These are phyloP conservation scores for Schizopora paradoxa DNA, from an alignment of 1,284 basidiomycete genomes.

Conservation along the genomic window DNA sequence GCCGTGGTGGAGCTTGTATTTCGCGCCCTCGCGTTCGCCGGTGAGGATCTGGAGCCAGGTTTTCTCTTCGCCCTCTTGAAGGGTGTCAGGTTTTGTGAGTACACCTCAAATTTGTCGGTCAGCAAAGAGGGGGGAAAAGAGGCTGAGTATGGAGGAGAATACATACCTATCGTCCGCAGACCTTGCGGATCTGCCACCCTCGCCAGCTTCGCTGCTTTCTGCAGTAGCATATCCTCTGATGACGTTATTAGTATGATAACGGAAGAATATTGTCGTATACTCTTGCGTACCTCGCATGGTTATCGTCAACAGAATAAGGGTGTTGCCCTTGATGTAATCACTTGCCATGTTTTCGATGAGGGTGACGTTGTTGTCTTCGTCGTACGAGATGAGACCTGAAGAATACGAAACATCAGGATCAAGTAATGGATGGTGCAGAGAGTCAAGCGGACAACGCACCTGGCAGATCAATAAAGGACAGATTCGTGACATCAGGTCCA, in stretches of 20 bases:
- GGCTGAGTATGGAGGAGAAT: no score
- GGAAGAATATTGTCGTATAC: background rate
- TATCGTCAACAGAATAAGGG: conserved; percentile 34
- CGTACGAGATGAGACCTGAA: conserved; percentile 33
- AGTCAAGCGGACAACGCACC: conserved; percentile 28
- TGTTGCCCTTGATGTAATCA: conserved; percentile 32
- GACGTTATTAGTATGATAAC: background rate
- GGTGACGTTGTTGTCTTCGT: conserved; percentile 24
- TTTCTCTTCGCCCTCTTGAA: conserved; percentile 12
- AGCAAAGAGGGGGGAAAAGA: background rate
- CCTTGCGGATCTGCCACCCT: conserved; percentile 30
- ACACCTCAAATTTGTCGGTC: conserved; percentile 25
- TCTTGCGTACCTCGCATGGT: conserved; percentile 34
- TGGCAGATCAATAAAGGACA: conserved; percentile 42
- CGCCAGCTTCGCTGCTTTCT: conserved; percentile 33
- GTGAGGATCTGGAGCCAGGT: conserved; percentile 32
- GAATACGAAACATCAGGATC: background rate
- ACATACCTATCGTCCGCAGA: conserved; percentile 30
- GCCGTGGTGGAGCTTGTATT: conserved; percentile 28
- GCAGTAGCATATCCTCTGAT: conserved; percentile 37
- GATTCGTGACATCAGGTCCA: conserved; percentile 39
- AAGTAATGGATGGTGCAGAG: background rate
- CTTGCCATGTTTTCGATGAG: conserved; percentile 33
- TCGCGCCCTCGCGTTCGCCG: no score
- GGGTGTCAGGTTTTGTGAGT: conserved; percentile 34